Evolutionary conservation across 2,329 filamentous ascomycete genomes (phyloP).

Genomic region (Hymenoscyphus fraxineus): DNA sequence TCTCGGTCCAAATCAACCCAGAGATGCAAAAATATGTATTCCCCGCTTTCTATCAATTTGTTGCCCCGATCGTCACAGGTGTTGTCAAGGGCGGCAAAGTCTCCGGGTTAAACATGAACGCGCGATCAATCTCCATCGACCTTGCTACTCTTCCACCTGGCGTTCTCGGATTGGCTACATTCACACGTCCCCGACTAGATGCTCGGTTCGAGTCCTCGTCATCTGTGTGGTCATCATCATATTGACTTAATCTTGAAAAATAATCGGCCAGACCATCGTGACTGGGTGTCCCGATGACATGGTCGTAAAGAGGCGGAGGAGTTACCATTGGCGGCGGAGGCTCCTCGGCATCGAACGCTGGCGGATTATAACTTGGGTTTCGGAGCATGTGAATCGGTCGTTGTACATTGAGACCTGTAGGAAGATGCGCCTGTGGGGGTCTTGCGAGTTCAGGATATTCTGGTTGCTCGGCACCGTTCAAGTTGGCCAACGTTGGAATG

Average conservation of each 20-base stretch:
- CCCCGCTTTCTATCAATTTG: neutral
- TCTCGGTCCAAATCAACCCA: neutral
- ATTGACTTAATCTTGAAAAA: slow-evolving; percentile 45
- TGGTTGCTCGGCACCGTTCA: slow-evolving; percentile 28
- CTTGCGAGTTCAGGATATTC: slow-evolving; percentile 37
- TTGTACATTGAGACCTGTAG: slow-evolving; percentile 26
- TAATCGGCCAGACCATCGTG: slow-evolving; percentile 63
- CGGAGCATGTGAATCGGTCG: slow-evolving; percentile 64
- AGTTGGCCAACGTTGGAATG: slow-evolving; percentile 43
- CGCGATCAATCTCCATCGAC: slow-evolving; percentile 36
- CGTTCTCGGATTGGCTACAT: slow-evolving; percentile 33
- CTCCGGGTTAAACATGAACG: slow-evolving; percentile 32
- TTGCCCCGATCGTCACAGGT: neutral
- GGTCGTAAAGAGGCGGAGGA: slow-evolving; percentile 66
- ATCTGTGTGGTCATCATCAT: slow-evolving; percentile 31
- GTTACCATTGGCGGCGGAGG: slow-evolving; percentile 66
- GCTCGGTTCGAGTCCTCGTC: slow-evolving; percentile 30
- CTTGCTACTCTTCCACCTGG: slow-evolving; percentile 33
- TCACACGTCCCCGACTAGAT: slow-evolving; percentile 32
- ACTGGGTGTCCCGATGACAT: slow-evolving; percentile 52
- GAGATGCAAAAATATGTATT: neutral
- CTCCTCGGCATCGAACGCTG: slow-evolving; percentile 64
- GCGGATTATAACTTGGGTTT: slow-evolving; percentile 66
- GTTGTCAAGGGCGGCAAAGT: neutral
- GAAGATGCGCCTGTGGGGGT: slow-evolving; percentile 47